These are phyloP conservation scores for Lipomyces kockii DNA, from an alignment of 805 yeast species.

Conservation along the genomic window DNA sequence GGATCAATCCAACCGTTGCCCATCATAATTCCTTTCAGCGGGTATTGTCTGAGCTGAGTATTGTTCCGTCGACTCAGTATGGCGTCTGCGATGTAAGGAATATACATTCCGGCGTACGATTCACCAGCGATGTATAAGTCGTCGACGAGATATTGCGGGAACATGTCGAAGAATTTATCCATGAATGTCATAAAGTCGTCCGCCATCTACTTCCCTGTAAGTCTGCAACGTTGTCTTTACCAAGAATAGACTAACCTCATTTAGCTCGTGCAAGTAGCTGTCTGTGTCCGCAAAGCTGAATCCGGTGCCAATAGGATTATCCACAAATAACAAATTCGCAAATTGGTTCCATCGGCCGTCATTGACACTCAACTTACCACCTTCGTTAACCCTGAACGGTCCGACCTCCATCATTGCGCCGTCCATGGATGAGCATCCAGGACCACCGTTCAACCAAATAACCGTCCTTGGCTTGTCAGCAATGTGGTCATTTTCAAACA, in stretches of 20 bases:
- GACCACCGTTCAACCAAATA: slow-evolving; percentile 97
- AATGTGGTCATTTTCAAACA: slow-evolving; percentile 50
- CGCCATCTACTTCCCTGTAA: slow-evolving; percentile 52
- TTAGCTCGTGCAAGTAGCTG: slow-evolving; percentile 47
- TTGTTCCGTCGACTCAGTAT: slow-evolving; percentile 55
- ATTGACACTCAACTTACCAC: slow-evolving; percentile 58
- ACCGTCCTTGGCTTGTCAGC: slow-evolving; percentile 46
- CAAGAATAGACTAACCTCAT: slow-evolving; percentile 41
- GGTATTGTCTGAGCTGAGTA: slow-evolving; percentile 33
- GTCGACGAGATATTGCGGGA: slow-evolving; percentile 70
- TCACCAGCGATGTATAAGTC: slow-evolving; percentile 88
- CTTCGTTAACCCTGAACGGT: slow-evolving; percentile 68
- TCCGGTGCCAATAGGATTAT: slow-evolving; percentile 96
- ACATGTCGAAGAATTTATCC: slow-evolving; percentile 64
- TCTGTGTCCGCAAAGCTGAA: slow-evolving; percentile 64
- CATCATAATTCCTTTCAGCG: slow-evolving; percentile 68
- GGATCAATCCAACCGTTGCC: slow-evolving; percentile 98
- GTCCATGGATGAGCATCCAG: slow-evolving; percentile 98
- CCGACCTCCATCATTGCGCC: slow-evolving; percentile 94
- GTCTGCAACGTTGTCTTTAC: slow-evolving; percentile 43
- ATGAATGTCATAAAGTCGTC: slow-evolving; percentile 68
- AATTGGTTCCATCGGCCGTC: slow-evolving; percentile 82
- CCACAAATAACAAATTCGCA: slow-evolving; percentile 82
- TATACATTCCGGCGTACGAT: slow-evolving; percentile 95
- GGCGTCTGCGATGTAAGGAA: slow-evolving; percentile 80